A percentile compares a stretch with the other conserved stretches of the same genome.
Evolutionary conservation across 1,284 basidiomycete genomes (phyloP).

Genomic region (Cutaneotrichosporon dermatis): DNA sequence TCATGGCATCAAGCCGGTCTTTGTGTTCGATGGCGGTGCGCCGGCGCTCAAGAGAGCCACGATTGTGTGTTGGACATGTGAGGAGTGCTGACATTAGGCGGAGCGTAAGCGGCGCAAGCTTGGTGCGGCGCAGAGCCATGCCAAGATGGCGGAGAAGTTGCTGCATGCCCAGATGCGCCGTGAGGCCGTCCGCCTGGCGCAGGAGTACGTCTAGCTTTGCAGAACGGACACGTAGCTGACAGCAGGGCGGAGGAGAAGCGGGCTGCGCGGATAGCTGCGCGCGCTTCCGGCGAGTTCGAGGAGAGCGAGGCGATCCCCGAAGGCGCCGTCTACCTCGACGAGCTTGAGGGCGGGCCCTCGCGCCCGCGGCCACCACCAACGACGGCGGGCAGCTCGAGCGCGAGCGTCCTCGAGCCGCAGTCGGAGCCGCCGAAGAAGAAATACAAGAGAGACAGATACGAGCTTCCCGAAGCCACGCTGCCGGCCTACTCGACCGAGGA

Average conservation of each 20-base stretch:
- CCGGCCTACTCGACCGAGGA: constrained; percentile 52
- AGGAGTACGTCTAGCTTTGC: constrained; percentile 43
- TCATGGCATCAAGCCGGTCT: constrained; percentile 94
- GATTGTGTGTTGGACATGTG: constrained; percentile 55
- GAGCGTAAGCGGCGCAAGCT: constrained; percentile 82
- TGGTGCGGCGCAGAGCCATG: constrained; percentile 77
- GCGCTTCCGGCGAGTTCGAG: constrained; percentile 26
- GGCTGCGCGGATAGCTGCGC: constrained; percentile 26
- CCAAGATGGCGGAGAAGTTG: constrained; percentile 80
- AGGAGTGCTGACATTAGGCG: constrained; percentile 60
- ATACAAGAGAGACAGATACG: constrained; percentile 67
- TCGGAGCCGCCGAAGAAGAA: constrained; percentile 35
- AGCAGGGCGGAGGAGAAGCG: constrained; percentile 24
- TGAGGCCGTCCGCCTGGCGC: constrained; percentile 75
- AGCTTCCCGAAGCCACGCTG: constrained; percentile 62
- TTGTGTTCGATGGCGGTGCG: constrained; percentile 94
- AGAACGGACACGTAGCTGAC: background rate
- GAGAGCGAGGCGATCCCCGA: constrained; percentile 56
- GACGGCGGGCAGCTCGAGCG: background rate
- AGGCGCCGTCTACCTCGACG: constrained; percentile 77
- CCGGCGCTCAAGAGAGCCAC: constrained; percentile 81
- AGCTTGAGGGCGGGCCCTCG: constrained; percentile 56
- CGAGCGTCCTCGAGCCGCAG: constrained; percentile 10
- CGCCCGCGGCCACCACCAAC: constrained; percentile 12
- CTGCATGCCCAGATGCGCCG: constrained; percentile 89